Evolutionary conservation across 352 stramenopile species (phyloP), one percentile per base, ranked within the genome.

Genomic region (Phytophthora aleatoria): DNA sequence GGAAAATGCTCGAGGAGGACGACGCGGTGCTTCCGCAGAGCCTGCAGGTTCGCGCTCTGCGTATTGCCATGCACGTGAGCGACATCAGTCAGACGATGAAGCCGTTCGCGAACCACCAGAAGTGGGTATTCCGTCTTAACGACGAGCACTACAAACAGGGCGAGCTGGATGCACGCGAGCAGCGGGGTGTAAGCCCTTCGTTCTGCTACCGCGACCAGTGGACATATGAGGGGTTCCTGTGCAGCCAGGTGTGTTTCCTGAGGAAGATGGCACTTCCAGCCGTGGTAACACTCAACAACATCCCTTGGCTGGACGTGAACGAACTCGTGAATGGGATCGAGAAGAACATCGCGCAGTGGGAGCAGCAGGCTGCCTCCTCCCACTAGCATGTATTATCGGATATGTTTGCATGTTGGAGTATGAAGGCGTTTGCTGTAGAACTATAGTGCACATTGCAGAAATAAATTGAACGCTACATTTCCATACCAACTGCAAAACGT

Each of bases 11-110:
- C 6, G 58, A 84, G 56, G 43, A 58, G 20, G 61, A 74, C 15
- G 47, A 56, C 27, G 45, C 61, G 0, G 69, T 83, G 15, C 50
- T 92, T 15, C 68, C 80, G 1, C 61, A 87, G 52, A 62, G 63
- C 28, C 67, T 90, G 39, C 82, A 91, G 51, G 61, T 83, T 5
- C 61, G 83, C 11, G 74, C 73, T 31, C 53, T 92, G 38, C 79
- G 83, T 12, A 85, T 80, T 41, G 80, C 80, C n/a, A 85, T 92
- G 78, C 85, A 94, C 54, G 83, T 90, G 57, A 90, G 83, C 57
- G 85, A 94, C 58, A 89, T 94, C 41, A 87, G 82, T 48, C 85
- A 94, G 68, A 92, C 83, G 20, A 92, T 89, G 78, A 94, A 94
- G 71, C 83, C 85, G 41, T 92, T 91, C 42, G 55, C 31, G 12